A percentile compares a stretch with the other conserved stretches of the same genome.
phyloP scores from a whole-genome alignment of 2,329 filamentous ascomycete species.

The Xylariales sp. region DNA sequence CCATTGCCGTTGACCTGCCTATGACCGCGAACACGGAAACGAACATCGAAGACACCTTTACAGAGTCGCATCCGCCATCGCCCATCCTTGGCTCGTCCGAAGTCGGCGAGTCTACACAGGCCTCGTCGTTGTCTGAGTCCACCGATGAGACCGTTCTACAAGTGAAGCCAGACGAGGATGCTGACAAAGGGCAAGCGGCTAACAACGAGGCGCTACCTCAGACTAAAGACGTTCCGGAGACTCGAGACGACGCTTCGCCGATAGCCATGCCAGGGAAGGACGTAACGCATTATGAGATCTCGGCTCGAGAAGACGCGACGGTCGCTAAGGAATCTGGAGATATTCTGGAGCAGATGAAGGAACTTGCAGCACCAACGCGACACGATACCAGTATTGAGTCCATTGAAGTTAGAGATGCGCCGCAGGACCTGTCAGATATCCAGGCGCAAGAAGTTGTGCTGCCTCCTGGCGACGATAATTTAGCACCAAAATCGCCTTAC shows the following conservation, averaged over 20 bases:
- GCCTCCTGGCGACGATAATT: slow-evolving; percentile 13
- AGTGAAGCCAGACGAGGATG: slow-evolving; percentile 2
- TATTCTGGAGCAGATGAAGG: slow-evolving; percentile 17
- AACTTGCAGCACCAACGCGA: slow-evolving; percentile 14
- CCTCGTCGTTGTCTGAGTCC: slow-evolving; percentile 59
- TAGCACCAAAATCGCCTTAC: slow-evolving; percentile 16
- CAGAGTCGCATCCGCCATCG: slow-evolving; percentile 55
- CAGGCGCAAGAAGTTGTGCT: slow-evolving; percentile 9
- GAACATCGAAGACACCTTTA: slow-evolving; percentile 41
- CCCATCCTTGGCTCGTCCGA: slow-evolving; percentile 48
- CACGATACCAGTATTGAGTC: not conserved
- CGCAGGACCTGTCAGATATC: not conserved
- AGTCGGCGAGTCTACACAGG: slow-evolving; percentile 55
- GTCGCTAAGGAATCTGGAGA: slow-evolving; percentile 17
- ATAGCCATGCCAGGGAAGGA: not conserved
- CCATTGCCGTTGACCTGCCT: slow-evolving; percentile 46
- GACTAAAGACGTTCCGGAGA: not conserved
- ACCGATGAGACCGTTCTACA: slow-evolving; percentile 53
- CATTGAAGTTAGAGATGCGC: not conserved
- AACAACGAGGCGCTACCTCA: not conserved
- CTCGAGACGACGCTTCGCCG: not conserved
- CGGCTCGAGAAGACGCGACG: slow-evolving; percentile 12
- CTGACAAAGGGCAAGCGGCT: not conserved
- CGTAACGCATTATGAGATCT: slow-evolving; percentile 13
- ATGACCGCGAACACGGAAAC: slow-evolving; percentile 34